Conservation (phyloP, 2,329 filamentous ascomycete species). For the Rhynchosporium agropyri region DNA sequence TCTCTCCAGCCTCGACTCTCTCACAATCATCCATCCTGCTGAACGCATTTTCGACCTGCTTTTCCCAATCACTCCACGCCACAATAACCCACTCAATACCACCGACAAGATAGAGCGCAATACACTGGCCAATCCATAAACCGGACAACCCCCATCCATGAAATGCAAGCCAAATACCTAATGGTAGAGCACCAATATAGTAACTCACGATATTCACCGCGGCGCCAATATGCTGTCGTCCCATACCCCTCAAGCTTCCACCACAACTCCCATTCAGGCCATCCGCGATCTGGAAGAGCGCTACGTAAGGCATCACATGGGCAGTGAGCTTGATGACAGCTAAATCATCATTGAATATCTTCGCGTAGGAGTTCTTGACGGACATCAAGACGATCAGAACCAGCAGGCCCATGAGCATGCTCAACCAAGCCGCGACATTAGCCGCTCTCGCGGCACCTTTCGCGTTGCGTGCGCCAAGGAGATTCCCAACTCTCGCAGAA, state of each 20-base stretch:
- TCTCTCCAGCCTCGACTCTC: constrained; percentile 31
- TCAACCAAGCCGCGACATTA: constrained; percentile 74
- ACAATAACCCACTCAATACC: constrained; percentile 79
- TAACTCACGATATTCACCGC: constrained; percentile 81
- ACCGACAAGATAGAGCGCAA: constrained; percentile 80
- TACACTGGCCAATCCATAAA: constrained; percentile 82
- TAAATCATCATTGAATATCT: constrained; percentile 79
- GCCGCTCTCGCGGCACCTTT: constrained; percentile 70
- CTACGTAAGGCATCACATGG: constrained; percentile 81
- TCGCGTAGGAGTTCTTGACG: constrained; percentile 72
- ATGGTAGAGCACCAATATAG: constrained; percentile 77
- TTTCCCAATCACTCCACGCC: constrained; percentile 74
- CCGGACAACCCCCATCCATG: constrained; percentile 82
- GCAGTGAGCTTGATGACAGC: constrained; percentile 73
- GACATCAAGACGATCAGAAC: constrained; percentile 71
- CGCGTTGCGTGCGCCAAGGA: constrained; percentile 70
- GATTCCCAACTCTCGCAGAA: constrained; percentile 76
- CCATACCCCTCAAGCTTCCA: constrained; percentile 80
- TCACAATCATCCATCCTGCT: constrained; percentile 63
- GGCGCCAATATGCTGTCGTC: constrained; percentile 81
- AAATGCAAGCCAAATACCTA: constrained; percentile 84
- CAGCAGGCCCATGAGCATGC: constrained; percentile 66
- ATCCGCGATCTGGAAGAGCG: constrained; percentile 88
- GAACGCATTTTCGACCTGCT: constrained; percentile 71
- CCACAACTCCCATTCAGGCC: constrained; percentile 85